Percentiles rank a stretch among this genome's conserved stretches.
Evolutionary conservation across 1,284 basidiomycete genomes (phyloP).

Genomic region (Microstroma glucosiphilum): DNA sequence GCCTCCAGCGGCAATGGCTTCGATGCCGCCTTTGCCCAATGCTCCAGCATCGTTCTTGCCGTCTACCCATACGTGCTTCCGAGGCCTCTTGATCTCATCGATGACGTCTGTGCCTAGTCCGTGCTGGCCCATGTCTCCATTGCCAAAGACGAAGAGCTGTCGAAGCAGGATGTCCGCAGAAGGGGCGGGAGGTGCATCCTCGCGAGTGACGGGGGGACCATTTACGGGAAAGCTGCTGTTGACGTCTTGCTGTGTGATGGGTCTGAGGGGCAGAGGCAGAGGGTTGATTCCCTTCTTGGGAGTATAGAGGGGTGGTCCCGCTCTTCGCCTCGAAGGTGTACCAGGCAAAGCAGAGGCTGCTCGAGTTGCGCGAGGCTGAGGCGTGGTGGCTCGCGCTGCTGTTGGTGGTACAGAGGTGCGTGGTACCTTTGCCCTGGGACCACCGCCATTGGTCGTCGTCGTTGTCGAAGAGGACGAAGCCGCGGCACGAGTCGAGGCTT

Average conservation of each 20-base stretch:
- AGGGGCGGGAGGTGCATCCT: neutral
- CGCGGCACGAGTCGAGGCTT: neutral
- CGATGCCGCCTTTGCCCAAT: conserved; percentile 36
- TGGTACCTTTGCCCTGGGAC: neutral
- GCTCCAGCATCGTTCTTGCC: conserved; percentile 40
- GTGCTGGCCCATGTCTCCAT: conserved; percentile 47
- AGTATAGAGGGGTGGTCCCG: neutral
- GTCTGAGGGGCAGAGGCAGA: conserved; percentile 4
- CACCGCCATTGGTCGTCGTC: neutral
- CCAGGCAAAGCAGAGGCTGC: neutral
- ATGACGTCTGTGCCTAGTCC: conserved; percentile 43
- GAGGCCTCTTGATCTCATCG: conserved; percentile 47
- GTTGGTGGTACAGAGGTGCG: neutral
- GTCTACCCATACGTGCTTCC: conserved; percentile 38
- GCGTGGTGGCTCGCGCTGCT: neutral
- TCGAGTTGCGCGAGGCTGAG: neutral
- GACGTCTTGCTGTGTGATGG: conserved; percentile 8
- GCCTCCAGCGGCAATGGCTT: conserved; percentile 40
- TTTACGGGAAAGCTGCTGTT: conserved; percentile 2
- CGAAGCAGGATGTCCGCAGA: neutral
- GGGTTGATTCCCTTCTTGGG: conserved; percentile 14
- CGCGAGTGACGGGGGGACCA: neutral
- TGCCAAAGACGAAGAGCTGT: conserved; percentile 48
- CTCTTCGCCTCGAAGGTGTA: neutral
- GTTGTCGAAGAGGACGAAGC: neutral